A percentile compares a stretch with the other conserved stretches of the same genome.
Evolutionary conservation across 805 yeast species (phyloP).

Genomic region (Kluyveromyces aestuarii): DNA sequence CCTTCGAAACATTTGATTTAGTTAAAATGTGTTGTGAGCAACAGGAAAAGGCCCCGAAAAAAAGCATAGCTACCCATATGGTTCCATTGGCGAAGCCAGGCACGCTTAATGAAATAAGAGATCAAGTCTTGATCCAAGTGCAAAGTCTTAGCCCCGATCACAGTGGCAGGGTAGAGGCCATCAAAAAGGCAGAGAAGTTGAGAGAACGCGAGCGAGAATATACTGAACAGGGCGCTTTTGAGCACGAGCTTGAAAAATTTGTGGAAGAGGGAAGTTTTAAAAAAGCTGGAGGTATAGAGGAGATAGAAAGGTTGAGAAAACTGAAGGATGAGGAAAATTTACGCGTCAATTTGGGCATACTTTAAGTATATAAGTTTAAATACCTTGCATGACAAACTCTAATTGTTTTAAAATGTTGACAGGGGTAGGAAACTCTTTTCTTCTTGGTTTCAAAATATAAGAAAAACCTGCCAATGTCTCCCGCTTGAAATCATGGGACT

Average conservation of each 20-base stretch:
- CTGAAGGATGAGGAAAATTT: constrained; percentile 65
- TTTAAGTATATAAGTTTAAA: constrained; percentile 14
- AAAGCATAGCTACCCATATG: constrained; percentile 21
- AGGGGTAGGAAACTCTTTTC: not conserved
- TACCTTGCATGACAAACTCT: not conserved
- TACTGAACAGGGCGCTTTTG: constrained; percentile 53
- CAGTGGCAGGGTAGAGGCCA: constrained; percentile 77
- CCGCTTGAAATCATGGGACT: not conserved
- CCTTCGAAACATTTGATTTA: constrained; percentile 70
- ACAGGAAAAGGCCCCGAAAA: constrained; percentile 53
- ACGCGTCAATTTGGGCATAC: constrained; percentile 37
- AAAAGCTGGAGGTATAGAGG: constrained; percentile 84
- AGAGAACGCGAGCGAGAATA: constrained; percentile 62
- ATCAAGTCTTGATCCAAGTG: constrained; percentile 76
- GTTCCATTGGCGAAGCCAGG: constrained; percentile 55
- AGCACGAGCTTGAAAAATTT: constrained; percentile 77
- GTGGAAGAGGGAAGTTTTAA: constrained; percentile 71
- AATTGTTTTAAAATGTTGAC: not conserved
- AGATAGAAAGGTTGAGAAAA: constrained; percentile 60
- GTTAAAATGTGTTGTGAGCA: constrained; percentile 78
- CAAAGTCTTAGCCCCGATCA: constrained; percentile 75
- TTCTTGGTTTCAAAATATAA: not conserved
- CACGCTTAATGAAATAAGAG: constrained; percentile 49
- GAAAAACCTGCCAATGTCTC: not conserved
- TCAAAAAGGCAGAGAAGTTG: constrained; percentile 74